These are phyloP conservation scores for Blumeria graminis DNA, from an alignment of 2,329 filamentous ascomycete species.

Conservation along the genomic window DNA sequence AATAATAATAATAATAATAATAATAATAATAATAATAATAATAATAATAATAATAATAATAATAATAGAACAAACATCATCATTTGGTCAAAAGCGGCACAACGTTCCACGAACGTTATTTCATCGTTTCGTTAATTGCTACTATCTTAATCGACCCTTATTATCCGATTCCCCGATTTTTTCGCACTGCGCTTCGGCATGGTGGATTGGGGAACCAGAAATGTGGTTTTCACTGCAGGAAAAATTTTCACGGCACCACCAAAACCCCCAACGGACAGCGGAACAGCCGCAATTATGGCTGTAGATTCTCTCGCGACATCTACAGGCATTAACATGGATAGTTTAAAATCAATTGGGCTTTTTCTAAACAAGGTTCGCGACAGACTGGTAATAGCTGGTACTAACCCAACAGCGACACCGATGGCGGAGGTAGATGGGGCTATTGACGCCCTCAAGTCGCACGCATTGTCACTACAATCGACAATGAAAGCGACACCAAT, in stretches of 20 bases:
- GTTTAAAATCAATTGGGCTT: not conserved
- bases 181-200: too few relatives aligned
- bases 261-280: not conserved
- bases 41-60: too few relatives aligned
- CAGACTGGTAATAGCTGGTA: not conserved
- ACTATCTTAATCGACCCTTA: too few relatives aligned
- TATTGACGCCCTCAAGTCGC: not conserved
- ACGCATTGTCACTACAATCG: not conserved
- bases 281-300: not conserved
- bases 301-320: not conserved
- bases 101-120: too few relatives aligned
- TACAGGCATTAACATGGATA: not conserved
- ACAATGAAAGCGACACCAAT: not conserved
- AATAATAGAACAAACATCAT: too few relatives aligned
- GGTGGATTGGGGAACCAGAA: too few relatives aligned
- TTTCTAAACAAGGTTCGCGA: not conserved
- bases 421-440: not conserved
- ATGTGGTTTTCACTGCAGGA: too few relatives aligned
- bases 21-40: too few relatives aligned
- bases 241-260: not conserved
- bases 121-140: too few relatives aligned
- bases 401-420: not conserved
- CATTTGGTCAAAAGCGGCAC: too few relatives aligned
- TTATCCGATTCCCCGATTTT: too few relatives aligned
- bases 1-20: too few relatives aligned